These are phyloP conservation scores for Nannochloropsis oceanica DNA, from an alignment of 108 stramenopile species.

Conservation along the genomic window DNA sequence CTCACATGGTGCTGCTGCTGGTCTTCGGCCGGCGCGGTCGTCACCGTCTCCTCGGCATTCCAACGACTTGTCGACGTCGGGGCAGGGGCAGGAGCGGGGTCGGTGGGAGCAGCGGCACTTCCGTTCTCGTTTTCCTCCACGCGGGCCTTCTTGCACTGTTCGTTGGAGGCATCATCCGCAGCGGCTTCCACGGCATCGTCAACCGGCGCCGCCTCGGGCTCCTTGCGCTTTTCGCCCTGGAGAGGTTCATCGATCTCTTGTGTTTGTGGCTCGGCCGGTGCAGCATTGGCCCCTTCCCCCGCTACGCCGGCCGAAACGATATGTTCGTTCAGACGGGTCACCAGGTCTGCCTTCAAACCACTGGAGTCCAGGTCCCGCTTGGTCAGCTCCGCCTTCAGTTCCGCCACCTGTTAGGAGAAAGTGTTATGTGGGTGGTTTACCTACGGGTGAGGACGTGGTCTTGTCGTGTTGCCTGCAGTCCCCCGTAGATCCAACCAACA, in stretches of 20 bases:
- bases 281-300: not conserved
- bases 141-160: not conserved
- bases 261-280: not conserved
- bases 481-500: no score
- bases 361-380: conserved; percentile 18
- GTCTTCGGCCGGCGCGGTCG: not conserved
- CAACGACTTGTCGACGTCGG: not conserved
- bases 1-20: not conserved
- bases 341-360: conserved; percentile 28
- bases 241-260: not conserved
- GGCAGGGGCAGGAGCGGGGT: not conserved
- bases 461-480: no score
- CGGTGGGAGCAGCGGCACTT: not conserved
- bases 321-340: conserved; percentile 24
- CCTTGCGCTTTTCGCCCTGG: not conserved
- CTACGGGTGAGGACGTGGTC: no score
- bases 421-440: no score
- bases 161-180: not conserved
- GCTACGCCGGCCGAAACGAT: not conserved
- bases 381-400: conserved; percentile 30
- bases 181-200: not conserved
- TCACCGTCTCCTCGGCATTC: not conserved
- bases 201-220: not conserved
- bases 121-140: not conserved
- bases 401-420: conserved; percentile 4